A percentile compares a stretch with the other conserved stretches of the same genome.
phyloP scores from a whole-genome alignment of 129 eudicot genomes.

The Glebionis coronaria region DNA sequence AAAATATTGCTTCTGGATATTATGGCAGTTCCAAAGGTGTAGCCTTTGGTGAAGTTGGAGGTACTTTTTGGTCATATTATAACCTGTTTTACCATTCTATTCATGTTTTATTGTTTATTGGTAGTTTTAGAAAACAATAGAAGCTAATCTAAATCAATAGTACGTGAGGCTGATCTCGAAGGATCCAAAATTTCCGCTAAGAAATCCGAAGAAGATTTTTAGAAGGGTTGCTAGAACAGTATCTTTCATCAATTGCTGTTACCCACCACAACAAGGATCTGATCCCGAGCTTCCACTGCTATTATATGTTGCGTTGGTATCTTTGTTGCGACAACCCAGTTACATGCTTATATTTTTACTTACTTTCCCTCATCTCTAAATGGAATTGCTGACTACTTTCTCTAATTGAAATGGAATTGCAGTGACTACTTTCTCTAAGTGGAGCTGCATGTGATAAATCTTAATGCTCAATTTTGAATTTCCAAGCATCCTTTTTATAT shows the following conservation, averaged over 20 bases:
- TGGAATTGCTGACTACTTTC: not conserved
- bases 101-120: no score
- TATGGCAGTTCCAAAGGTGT: no score
- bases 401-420: no score
- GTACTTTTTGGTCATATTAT: no score
- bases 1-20: no score
- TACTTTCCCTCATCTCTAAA: not conserved
- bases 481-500: not conserved
- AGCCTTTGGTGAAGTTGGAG: no score
- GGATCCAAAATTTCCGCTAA: constrained; percentile 95
- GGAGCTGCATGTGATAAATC: no score
- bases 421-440: no score
- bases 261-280: constrained; percentile 71
- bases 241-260: constrained; percentile 86
- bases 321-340: constrained; percentile 93
- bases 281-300: constrained; percentile 91
- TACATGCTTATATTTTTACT: constrained; percentile 23
- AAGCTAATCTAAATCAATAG: no score
- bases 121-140: no score
- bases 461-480: not conserved
- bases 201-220: constrained; percentile 95
- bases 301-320: constrained; percentile 90
- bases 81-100: no score
- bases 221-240: constrained; percentile 92
- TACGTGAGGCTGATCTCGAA: constrained; percentile 84